phyloP scores from a whole-genome alignment of 2,329 filamentous ascomycete genomes.

The Stagonosporopsis vannaccii region DNA sequence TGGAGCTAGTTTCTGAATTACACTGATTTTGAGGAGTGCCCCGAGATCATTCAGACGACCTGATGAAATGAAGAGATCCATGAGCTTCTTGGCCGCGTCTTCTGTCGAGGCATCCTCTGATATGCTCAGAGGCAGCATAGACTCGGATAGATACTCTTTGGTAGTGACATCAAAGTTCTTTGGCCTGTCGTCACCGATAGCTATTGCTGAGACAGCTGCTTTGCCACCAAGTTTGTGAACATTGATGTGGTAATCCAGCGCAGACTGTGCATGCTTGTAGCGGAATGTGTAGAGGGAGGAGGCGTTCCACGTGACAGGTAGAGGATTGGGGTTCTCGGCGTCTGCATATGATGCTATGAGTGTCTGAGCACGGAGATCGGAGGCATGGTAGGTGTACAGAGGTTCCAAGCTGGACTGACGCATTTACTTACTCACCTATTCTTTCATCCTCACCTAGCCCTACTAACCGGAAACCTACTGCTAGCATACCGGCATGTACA shows the following conservation, averaged over 20 bases:
- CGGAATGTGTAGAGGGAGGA: constrained; percentile 78
- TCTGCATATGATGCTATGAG: constrained; percentile 64
- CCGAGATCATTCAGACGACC: constrained; percentile 73
- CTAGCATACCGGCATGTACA: constrained; percentile 81
- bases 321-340: constrained; percentile 62
- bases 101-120: constrained; percentile 57
- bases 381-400: constrained; percentile 11
- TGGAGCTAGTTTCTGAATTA: constrained; percentile 85
- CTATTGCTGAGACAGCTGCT: constrained; percentile 82
- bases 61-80: constrained; percentile 75
- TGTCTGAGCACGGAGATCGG: constrained; percentile 29
- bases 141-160: constrained; percentile 76
- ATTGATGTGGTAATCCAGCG: constrained; percentile 83
- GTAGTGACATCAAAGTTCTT: constrained; percentile 76
- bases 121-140: constrained; percentile 61
- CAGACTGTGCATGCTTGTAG: constrained; percentile 85
- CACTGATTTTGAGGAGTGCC: constrained; percentile 74
- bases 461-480: constrained; percentile 79
- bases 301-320: constrained; percentile 83
- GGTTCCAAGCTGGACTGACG: neutral
- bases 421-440: constrained; percentile 61
- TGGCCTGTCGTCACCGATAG: constrained; percentile 80
- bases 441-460: constrained; percentile 85
- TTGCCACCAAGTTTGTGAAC: constrained; percentile 82
- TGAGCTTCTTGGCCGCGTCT: constrained; percentile 52